Conservation (phyloP, 306 rosid genomes). For the Cicer judaicum region DNA sequence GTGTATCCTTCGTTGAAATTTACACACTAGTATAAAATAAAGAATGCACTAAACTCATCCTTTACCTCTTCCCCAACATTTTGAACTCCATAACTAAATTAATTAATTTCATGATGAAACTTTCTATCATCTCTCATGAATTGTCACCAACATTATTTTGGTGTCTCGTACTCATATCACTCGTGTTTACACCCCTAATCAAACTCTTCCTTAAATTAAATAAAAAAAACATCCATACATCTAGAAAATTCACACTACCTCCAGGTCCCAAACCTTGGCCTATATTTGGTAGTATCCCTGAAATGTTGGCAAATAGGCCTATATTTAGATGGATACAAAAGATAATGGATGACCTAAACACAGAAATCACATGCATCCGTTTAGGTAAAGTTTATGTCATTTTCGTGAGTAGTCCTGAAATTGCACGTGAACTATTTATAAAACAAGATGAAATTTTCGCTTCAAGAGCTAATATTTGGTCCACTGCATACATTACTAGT, state of each 20-base stretch:
- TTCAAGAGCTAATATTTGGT: neutral
- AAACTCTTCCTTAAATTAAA: too few species aligned
- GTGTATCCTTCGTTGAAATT: too few species aligned
- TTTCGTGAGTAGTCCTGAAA: neutral
- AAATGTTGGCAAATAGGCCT: conserved; percentile 27
- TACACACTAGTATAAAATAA: too few species aligned
- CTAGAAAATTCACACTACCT: neutral
- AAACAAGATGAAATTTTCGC: conserved; percentile 14
- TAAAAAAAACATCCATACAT: too few species aligned
- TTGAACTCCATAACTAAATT: too few species aligned
- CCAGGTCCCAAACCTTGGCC: conserved; percentile 15
- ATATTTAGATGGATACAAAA: neutral
- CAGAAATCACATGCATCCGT: conserved; percentile 8
- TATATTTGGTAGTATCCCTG: neutral
- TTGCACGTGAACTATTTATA: neutral
- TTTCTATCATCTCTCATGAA: neutral
- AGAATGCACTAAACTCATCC: too few species aligned
- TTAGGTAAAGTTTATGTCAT: neutral
- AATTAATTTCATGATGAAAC: neutral
- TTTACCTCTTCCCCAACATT: too few species aligned
- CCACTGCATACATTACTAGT: neutral
- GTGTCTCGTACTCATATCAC: neutral
- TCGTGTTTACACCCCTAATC: too few species aligned
- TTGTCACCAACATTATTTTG: neutral
- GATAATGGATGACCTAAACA: neutral